Base-by-base conservation (phyloP, 345 rosid genomes). In the Eucalyptus sp. region DNA sequence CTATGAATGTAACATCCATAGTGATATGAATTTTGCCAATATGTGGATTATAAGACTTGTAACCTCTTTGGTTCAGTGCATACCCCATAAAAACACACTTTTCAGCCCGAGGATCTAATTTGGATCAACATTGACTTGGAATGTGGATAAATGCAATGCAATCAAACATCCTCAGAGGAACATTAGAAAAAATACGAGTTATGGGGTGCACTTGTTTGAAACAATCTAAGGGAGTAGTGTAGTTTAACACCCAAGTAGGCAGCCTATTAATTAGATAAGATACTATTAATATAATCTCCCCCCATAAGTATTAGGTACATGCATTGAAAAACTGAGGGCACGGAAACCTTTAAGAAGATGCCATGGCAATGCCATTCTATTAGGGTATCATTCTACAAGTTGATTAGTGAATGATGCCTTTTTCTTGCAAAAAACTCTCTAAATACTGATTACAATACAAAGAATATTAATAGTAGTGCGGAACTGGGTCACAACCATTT, bases 241-340 rank as follows among this genome's bases (percentile, higher is more conserved):
- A 84, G 52, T 84, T 84, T 84, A 84, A 25, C 13, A 49, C 52
- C 2, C 7, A 0, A 24, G 33, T 46, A 13, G 6, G 52, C 33
- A 84, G 2, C 4, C 5, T 46, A 84, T 84, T 13, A 48, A 84
- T 84, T 44, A 44, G 18, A 29, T 84, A 84, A 49, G 37, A 84
- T 49, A 31, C 0, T 44, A 2, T 46, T 83, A 24, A 46, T 4
- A 83, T 0, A 24, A 0, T 33, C 13, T 49, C 11, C 33, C 51
- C 18, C 52, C 52, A 46, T 83, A 83, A 83, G 31, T 83, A 83
- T 83, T 46, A 24, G 37, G 18, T 44, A 83, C 86, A 46, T 83
- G n/a, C 31, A 83, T 83, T 44, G 33, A 46, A 83, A 83, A 49
- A 24, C 6, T 25, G 3, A 83, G 18, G 33, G 33, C 52, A 22